These are phyloP conservation scores for Boletus sp. DNA, from an alignment of 768 basidiomycete genomes.

Conservation along the genomic window DNA sequence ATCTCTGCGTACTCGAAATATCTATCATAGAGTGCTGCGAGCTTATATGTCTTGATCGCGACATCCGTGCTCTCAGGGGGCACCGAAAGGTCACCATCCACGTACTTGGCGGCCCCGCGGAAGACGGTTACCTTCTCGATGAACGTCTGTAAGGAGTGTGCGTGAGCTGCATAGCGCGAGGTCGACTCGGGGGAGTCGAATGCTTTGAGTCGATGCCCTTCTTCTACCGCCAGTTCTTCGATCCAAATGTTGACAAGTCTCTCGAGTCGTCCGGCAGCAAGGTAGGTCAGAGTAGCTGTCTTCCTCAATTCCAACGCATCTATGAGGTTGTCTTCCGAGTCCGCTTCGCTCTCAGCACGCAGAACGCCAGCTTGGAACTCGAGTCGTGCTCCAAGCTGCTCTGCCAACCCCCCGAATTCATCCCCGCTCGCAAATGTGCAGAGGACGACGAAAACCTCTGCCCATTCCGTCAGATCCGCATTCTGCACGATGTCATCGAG, in stretches of 20 bases:
- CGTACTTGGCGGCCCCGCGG: constrained; percentile 79
- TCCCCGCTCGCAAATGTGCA: constrained; percentile 89
- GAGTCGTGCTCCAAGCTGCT: constrained; percentile 87
- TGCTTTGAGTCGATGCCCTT: constrained; percentile 47
- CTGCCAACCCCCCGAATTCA: constrained; percentile 84
- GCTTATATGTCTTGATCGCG: constrained; percentile 66
- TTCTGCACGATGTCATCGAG: constrained; percentile 94
- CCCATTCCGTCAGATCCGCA: constrained; percentile 92
- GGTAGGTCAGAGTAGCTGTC: constrained; percentile 90
- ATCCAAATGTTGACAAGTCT: constrained; percentile 88
- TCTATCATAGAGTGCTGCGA: constrained; percentile 83
- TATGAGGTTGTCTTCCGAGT: constrained; percentile 36
- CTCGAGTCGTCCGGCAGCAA: constrained; percentile 88
- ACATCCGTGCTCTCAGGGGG: constrained; percentile 39
- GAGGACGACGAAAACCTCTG: constrained; percentile 92
- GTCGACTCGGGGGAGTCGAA: constrained; percentile 39
- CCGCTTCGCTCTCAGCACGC: constrained; percentile 48
- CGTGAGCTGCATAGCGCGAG: constrained; percentile 76
- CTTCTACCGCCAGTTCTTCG: constrained; percentile 88
- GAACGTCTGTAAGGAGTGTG: constrained; percentile 86
- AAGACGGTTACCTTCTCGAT: constrained; percentile 97
- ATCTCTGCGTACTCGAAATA: constrained; percentile 97
- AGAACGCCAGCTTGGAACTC: constrained; percentile 78
- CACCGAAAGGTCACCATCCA: constrained; percentile 64
- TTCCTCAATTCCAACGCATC: constrained; percentile 56